Conservation (phyloP, 2,329 filamentous ascomycete genomes). For the Aureobasidium vineae region DNA sequence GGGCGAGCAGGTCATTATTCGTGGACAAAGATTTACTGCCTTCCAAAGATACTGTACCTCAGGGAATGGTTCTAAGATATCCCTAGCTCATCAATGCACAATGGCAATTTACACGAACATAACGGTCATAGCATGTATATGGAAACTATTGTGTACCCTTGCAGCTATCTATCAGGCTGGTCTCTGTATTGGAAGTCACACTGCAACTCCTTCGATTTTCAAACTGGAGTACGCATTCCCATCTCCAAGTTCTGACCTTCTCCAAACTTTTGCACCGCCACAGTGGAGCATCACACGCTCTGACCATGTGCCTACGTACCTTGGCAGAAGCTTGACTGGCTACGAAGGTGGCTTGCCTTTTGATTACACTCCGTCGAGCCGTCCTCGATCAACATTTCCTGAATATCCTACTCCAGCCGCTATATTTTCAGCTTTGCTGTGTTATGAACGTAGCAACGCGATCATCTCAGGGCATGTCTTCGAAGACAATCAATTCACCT, state of each 20-base stretch:
- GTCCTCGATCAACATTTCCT: background rate
- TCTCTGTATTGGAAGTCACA: no score
- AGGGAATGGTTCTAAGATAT: background rate
- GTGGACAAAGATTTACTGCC: background rate
- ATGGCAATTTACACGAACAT: no score
- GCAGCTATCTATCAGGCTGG: no score
- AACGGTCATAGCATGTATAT: no score
- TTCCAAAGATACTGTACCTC: background rate
- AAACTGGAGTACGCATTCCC: no score
- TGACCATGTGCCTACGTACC: slow-evolving; percentile 10
- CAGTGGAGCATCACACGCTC: background rate
- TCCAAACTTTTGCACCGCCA: slow-evolving; percentile 4
- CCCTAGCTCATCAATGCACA: no score
- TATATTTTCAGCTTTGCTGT: background rate
- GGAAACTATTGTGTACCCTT: no score
- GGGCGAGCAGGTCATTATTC: background rate
- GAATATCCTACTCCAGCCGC: background rate
- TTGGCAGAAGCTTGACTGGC: slow-evolving; percentile 18
- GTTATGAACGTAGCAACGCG: background rate
- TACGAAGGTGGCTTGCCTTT: slow-evolving; percentile 15
- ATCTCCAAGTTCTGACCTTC: no score
- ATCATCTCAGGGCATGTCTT: background rate
- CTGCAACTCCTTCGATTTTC: no score
- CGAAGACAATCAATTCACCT: background rate
- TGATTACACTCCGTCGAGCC: background rate